Evolutionary conservation across 1,284 basidiomycete genomes (phyloP).

Genomic region (Tilletia caries): DNA sequence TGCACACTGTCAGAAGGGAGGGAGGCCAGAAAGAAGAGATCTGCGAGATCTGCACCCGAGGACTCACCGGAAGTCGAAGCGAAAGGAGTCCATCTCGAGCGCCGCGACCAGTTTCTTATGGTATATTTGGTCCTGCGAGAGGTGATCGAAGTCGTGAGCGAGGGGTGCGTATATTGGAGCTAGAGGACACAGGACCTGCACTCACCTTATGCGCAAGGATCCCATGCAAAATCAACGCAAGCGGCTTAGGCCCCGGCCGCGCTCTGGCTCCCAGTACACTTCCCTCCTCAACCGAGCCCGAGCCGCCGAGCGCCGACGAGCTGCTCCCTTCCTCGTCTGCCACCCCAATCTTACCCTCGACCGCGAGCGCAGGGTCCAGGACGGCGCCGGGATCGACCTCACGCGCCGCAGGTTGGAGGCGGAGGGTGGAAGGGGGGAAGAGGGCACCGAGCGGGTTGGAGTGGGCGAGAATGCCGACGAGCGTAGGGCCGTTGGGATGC

Average conservation of each 20-base stretch:
- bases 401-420: constrained; percentile 12
- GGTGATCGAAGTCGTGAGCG: too few relatives aligned
- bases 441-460: constrained; percentile 24
- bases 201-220: constrained; percentile 37
- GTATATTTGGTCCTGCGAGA: constrained; percentile 66
- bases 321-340: neutral
- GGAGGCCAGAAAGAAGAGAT: too few relatives aligned
- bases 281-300: neutral
- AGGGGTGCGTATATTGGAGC: too few relatives aligned
- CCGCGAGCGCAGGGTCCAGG: neutral
- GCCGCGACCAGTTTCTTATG: constrained; percentile 67
- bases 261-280: neutral
- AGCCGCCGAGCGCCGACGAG: constrained; percentile 18
- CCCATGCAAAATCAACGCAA: constrained; percentile 43
- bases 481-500: constrained; percentile 25
- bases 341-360: too few relatives aligned
- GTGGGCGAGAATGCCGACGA: constrained; percentile 35
- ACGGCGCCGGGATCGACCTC: neutral
- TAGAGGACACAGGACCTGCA: too few relatives aligned
- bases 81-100: constrained; percentile 73
- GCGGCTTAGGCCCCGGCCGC: constrained; percentile 15
- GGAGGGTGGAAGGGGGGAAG: constrained; percentile 22
- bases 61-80: constrained; percentile 70
- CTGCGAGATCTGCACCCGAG: too few relatives aligned
- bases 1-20: too few relatives aligned